These are phyloP conservation scores for Solanum peruvianum DNA, from an alignment of 257 asterid species.

Conservation along the genomic window DNA sequence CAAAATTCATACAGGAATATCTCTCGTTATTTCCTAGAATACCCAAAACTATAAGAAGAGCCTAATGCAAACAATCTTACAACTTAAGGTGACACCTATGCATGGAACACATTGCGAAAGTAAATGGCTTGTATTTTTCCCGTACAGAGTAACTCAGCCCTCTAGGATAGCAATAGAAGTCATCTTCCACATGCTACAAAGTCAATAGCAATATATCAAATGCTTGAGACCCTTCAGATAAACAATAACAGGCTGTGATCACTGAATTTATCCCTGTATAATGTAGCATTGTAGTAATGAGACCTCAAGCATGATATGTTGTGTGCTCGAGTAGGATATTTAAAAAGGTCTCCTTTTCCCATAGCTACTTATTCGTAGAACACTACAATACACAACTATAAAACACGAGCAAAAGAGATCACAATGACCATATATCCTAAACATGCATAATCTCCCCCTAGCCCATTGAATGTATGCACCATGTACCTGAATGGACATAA, in stretches of 20 bases:
- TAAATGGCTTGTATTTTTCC: not conserved
- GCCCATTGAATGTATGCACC: not conserved
- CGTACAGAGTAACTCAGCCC: not conserved
- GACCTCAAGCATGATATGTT: not conserved
- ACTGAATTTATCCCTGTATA: not conserved
- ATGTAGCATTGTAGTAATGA: not conserved
- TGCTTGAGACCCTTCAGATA: not conserved
- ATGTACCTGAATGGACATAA: conserved; percentile 50
- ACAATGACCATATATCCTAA: not conserved
- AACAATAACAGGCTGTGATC: not conserved
- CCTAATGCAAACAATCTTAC: not conserved
- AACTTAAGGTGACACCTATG: not conserved
- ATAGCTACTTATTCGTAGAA: not conserved
- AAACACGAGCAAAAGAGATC: not conserved
- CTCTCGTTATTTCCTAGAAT: not conserved
- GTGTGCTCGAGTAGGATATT: not conserved
- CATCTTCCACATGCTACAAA: not conserved
- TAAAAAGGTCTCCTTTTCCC: not conserved
- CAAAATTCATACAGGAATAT: not conserved
- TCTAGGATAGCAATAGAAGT: not conserved
- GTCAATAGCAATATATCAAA: not conserved
- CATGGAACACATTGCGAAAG: not conserved
- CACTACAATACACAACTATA: not conserved
- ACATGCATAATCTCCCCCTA: not conserved
- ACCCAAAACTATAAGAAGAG: not conserved